A percentile compares a stretch with the other conserved stretches of the same genome.
phyloP scores from a whole-genome alignment of 306 rosid genomes.

The Sophora flavescens region DNA sequence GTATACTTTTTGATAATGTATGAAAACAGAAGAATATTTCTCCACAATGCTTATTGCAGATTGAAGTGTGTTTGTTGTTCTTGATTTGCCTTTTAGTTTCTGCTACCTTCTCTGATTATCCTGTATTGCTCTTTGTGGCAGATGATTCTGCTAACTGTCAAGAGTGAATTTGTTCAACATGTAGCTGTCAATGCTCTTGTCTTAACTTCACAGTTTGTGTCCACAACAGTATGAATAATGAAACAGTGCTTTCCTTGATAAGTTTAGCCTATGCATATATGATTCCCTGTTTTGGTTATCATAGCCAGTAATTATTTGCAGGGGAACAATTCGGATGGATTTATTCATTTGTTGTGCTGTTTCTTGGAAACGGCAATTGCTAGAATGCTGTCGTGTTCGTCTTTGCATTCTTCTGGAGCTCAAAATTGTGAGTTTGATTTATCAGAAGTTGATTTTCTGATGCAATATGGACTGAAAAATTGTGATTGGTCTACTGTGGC shows the following conservation, averaged over 20 bases:
- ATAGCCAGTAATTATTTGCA: slow-evolving; percentile 40
- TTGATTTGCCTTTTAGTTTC: slow-evolving; percentile 4
- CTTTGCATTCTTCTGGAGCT: slow-evolving; percentile 42
- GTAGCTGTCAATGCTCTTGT: slow-evolving; percentile 58
- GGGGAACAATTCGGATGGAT: slow-evolving; percentile 57
- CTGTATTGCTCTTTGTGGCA: slow-evolving; percentile 43
- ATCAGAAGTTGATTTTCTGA: slow-evolving; percentile 42
- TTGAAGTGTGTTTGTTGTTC: slow-evolving; percentile 2
- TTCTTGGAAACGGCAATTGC: slow-evolving; percentile 57
- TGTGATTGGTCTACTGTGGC: slow-evolving; percentile 69
- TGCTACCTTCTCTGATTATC: slow-evolving; percentile 20
- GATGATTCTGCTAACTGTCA: slow-evolving; percentile 53
- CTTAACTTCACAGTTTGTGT: slow-evolving; percentile 51
- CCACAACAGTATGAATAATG: slow-evolving; percentile 39
- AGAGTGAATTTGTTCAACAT: slow-evolving; percentile 61
- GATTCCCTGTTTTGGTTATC: slow-evolving; percentile 13
- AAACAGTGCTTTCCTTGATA: slow-evolving; percentile 18
- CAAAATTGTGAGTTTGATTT: slow-evolving; percentile 46
- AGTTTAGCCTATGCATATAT: slow-evolving; percentile 20
- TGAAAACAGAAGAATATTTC: too few species aligned
- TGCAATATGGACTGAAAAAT: slow-evolving; percentile 53
- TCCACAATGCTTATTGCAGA: not conserved
- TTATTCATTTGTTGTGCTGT: slow-evolving; percentile 58
- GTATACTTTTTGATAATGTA: too few species aligned
- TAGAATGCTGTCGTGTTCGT: slow-evolving; percentile 41